Base-by-base conservation (phyloP, 2,329 filamentous ascomycete genomes). In the Colletotrichum siamense region DNA sequence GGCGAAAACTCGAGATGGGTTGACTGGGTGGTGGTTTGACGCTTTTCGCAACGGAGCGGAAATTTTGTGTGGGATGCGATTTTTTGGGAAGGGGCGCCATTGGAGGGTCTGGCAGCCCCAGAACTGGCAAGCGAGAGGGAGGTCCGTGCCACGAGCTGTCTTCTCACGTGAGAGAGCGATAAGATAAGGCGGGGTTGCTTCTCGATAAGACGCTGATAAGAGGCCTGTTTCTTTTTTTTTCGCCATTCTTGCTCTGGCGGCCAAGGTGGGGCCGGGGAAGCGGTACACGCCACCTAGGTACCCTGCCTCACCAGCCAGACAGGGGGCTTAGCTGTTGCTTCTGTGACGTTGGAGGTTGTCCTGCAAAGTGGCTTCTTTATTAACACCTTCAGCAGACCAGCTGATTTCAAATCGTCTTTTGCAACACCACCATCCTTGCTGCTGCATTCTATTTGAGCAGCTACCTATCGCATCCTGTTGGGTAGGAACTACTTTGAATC, bases 311-410 rank as follows among this genome's bases (percentile, higher is more conserved):
- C n/a, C 55, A 28, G 55, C 44, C 44, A 49, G 55, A 70, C 36
- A 39, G 39, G 55, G 57, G 68, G 63, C 52, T 44, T 15, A 67
- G 49, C 69, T 59, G 39, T 76, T 44, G 61, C 71, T 73, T 52
- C 28, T 74, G 74, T 76, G 74, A 77, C 75, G 72, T 71, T 67
- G 22, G 28, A 34, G 61, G 36, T 61, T 72, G 68, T 78, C 78
- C 77, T 79, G 81, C 82, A 84, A 84, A 84, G 81, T 84, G 83
- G 82, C 83, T 82, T 85, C 82, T 84, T 83, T 77, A 70, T 26
- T 73, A 65, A 34, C 70, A 61, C 55, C 77, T 70, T 44, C 36
- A 68, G 66, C 69, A 59, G 69, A 79, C 79, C 79, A 49, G 70
- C 78, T 79, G 80, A 85, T 84, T 84, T 84, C 83, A 81, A 85